Evolutionary conservation across 306 rosid genomes (phyloP).

Genomic region (Cicer bijugum): DNA sequence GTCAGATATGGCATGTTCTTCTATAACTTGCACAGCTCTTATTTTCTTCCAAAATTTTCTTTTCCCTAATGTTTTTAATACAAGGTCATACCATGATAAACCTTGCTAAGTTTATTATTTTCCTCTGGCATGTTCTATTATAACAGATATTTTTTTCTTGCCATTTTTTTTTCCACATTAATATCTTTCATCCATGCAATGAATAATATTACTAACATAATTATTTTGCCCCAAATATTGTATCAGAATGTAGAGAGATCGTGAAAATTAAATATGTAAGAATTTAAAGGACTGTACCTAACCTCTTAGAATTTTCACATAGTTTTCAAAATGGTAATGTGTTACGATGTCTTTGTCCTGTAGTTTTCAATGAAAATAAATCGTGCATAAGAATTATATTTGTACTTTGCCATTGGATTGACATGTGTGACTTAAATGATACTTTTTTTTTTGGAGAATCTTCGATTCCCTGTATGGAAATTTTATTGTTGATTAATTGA

Average conservation of each 20-base stretch:
- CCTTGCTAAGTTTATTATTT: slow-evolving; percentile 25
- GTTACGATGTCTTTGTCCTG: neutral
- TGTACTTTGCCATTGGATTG: slow-evolving; percentile 24
- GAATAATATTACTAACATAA: slow-evolving; percentile 1
- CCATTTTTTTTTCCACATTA: neutral
- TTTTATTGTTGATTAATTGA: slow-evolving; percentile 26
- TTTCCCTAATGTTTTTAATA: neutral
- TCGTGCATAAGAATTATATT: slow-evolving; percentile 22
- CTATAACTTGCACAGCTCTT: slow-evolving; percentile 25
- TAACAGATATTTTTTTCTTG: slow-evolving; percentile 24
- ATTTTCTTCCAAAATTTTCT: slow-evolving; percentile 21
- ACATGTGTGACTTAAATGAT: slow-evolving; percentile 9
- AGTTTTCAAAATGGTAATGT: slow-evolving; percentile 13
- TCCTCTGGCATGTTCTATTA: slow-evolving; percentile 57
- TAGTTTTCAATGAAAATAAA: slow-evolving; percentile 27
- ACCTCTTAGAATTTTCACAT: slow-evolving; percentile 5
- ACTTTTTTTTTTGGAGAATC: slow-evolving; percentile 4
- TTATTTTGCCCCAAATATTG: slow-evolving; percentile 32
- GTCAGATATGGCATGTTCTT: slow-evolving; percentile 77
- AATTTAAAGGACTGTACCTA: slow-evolving; percentile 9
- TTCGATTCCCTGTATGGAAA: slow-evolving; percentile 12
- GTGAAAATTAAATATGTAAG: neutral
- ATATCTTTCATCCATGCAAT: neutral
- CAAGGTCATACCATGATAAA: slow-evolving; percentile 18
- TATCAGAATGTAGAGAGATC: slow-evolving; percentile 14